Evolutionary conservation across 2,329 filamentous ascomycete species (phyloP), one percentile per base, ranked within the genome.

Genomic region (Sclerotinia borealis): DNA sequence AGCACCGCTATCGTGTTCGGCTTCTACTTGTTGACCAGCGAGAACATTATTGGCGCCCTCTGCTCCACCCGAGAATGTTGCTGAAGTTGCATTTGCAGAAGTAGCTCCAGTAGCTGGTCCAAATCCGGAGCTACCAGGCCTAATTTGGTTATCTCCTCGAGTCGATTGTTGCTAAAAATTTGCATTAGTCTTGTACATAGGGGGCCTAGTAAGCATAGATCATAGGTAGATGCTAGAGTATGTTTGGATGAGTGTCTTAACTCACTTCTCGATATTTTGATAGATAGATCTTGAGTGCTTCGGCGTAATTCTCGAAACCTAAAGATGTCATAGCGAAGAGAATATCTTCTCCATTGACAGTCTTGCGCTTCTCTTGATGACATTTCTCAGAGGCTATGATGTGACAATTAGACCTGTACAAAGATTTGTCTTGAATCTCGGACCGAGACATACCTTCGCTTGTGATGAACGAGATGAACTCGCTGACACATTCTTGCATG

Each of bases 401-500:
- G 63, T 55, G 51, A 68, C 64, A 56, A 67, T 66, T 64, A 73
- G 68, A 47, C 63, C 22, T 58, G 55, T 41, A 64, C 61, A 66
- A 54, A 29, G 36, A 37, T 49, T 58, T 55, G 62, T 62, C 58
- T 64, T 37, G 43, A 39, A 55, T 45, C 34, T 59, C 29, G 34
- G 59, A 58, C 60, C 19, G 39, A 59, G 58, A 80, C 89, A 75
- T 77, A 96, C 95, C 95, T 84, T 99, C 95, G 77, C 93, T 98
- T 41, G 95, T 99, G 75, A 99, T 98, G 82, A 99, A 99, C 8
- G 92, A 96, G 81, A 99, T 99, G 78, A 99, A 99, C 79, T 99
- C 95, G 86, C 93, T 97, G 64, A 99, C 95, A 75, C 95, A 99
- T 78, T 99, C 95, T 78, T 99, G 95, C 95, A 99, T 98, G 79